Conservation (phyloP, 768 basidiomycete species). For the Cystobasidium onofrii region DNA sequence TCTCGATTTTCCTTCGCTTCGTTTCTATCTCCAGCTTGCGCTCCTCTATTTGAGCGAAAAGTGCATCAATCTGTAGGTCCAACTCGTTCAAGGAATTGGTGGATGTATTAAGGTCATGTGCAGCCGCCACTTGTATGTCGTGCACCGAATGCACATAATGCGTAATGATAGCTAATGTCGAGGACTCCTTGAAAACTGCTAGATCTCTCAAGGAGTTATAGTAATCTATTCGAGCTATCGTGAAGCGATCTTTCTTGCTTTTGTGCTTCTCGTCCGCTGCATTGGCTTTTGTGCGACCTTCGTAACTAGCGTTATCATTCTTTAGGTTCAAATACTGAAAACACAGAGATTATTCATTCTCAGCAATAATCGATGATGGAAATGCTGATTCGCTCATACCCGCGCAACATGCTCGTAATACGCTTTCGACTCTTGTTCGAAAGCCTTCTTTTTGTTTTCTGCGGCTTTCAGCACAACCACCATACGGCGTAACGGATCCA, state of each 20-base stretch:
- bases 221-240: slow-evolving; percentile 35
- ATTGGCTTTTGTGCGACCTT: slow-evolving; percentile 22
- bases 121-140: slow-evolving; percentile 20
- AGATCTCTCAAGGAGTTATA: slow-evolving; percentile 30
- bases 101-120: background rate
- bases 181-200: slow-evolving; percentile 28
- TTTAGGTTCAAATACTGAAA: slow-evolving; percentile 36
- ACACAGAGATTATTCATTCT: too few relatives aligned
- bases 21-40: slow-evolving; percentile 8
- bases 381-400: too few relatives aligned
- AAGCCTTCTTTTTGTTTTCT: slow-evolving; percentile 34
- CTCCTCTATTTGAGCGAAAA: slow-evolving; percentile 17
- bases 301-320: slow-evolving; percentile 2
- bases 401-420: slow-evolving; percentile 38
- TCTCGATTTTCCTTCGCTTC: background rate
- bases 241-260: slow-evolving; percentile 23
- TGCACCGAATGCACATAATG: slow-evolving; percentile 26
- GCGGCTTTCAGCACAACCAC: slow-evolving; percentile 35
- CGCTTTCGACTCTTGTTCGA: slow-evolving; percentile 36
- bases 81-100: slow-evolving; percentile 12
- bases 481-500: slow-evolving; percentile 30
- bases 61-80: slow-evolving; percentile 14
- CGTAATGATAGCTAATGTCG: slow-evolving; percentile 18
- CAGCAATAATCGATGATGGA: too few relatives aligned
- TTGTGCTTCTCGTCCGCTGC: slow-evolving; percentile 36